Evolutionary conservation across 345 rosid species (phyloP), one percentile per base, ranked within the genome.

Genomic region (Lepidium africanum): DNA sequence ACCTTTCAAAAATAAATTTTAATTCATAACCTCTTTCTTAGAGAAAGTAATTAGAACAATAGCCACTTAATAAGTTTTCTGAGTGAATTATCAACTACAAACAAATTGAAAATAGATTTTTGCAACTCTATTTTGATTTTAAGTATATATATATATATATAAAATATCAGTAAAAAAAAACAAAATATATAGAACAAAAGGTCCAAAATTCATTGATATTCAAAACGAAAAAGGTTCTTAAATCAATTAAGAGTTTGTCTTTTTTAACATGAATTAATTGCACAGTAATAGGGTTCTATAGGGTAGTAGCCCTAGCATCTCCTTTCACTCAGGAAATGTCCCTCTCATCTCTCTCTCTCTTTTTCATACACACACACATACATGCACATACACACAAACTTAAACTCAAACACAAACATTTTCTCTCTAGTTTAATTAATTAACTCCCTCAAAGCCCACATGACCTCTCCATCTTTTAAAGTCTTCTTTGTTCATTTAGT

Each of bases 401-500:
- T 59, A 38, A 40, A 45, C 60, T n/a, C 30, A 64, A 63, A 64
- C 70, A 38, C 65, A 59, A 33, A 73, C 65, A 68, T 69, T 61
- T 54, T 32, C 52, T 53, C 70, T 75, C 74, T 68, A 33, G 65
- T 62, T 68, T 62, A 68, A 48, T 54, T 75, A 59, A 27, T 27
- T 27, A 63, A 46, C 12, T 68, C 63, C 69, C 74, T 68, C 61
- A 74, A 27, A 64, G 13, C 67, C 27, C 69, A 73, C 71, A 65
- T 56, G 62, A 37, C 64, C 55, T 38, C 70, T 58, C 69, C 33
- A 75, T 56, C 79, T 72, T 80, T 78, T 75, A 83, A 84, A 81
- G 89, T 89, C 98, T 76, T 83, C 2, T 85, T 82, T 64, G 83
- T 61, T 81, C 56, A 73, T 75, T 78, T 68, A 77, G 78, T 78